Base-by-base conservation (phyloP, 345 rosid species). In the Moricandia moricandioides region DNA sequence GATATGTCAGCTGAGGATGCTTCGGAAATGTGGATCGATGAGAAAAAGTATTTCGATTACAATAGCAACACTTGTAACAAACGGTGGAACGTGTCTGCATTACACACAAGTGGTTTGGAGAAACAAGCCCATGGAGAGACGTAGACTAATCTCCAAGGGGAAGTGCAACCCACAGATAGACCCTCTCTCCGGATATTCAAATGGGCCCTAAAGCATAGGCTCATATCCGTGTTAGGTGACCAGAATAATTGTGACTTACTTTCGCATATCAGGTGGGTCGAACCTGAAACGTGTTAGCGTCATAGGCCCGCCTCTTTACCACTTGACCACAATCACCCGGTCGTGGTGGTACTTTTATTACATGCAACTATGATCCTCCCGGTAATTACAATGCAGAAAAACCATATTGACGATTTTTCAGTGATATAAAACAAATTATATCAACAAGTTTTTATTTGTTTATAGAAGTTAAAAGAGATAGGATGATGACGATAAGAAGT, bases 301-400 rank as follows among this genome's bases (percentile, higher is more conserved):
- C n/a, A n/a, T n/a, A n/a, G n/a, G n/a, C n/a, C n/a, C n/a, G n/a
- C n/a, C n/a, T n/a, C n/a, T n/a, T n/a, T n/a, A n/a, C n/a, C n/a
- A n/a, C n/a, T n/a, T n/a, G n/a, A n/a, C n/a, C n/a, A n/a, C n/a
- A n/a, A n/a, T n/a, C n/a, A n/a, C n/a, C n/a, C n/a, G n/a, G n/a
- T n/a, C n/a, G 58, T 66, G 90, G 89, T 11, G 86, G 86, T 58
- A 83, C 86, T 55, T 83, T 87, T 52, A 82, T 89, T 11, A 40
- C 34, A 4, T 91, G 95, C 63, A 89, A 84, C 83, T 86, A 89
- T 61, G 85, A 82, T 56, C 88, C 89, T 58, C 86, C 79, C 0
- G 52, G 52, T n/a, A 47, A 47, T n/a, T 47, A 47, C 17, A 47
- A 2, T 0, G 88, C 88, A 8, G 47, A 85, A 80, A 56, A 21